phyloP scores from a whole-genome alignment of 2,329 filamentous ascomycete species.

The Arthrinium puccinioides region DNA sequence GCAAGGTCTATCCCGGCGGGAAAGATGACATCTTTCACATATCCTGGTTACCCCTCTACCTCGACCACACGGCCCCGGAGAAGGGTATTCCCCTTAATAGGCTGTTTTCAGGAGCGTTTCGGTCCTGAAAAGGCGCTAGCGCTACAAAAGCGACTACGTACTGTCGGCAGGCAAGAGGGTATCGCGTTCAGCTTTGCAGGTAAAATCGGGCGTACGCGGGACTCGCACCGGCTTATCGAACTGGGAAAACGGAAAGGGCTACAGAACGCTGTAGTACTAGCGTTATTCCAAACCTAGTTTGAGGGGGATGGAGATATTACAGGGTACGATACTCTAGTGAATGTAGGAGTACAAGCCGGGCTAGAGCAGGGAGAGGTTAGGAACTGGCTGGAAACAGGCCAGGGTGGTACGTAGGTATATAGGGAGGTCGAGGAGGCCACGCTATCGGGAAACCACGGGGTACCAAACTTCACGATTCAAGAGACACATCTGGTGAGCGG shows the following conservation, averaged over 20 bases:
- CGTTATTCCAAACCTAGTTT: neutral
- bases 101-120: slow-evolving; percentile 11
- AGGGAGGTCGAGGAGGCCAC: slow-evolving; percentile 11
- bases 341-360: neutral
- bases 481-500: slow-evolving; percentile 6
- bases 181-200: neutral
- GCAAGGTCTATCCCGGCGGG: slow-evolving; percentile 30
- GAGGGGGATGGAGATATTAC: neutral
- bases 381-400: slow-evolving; percentile 7
- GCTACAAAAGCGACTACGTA: neutral
- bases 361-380: neutral
- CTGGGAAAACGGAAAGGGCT: neutral
- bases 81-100: neutral
- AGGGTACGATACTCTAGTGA: neutral
- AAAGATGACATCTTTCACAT: slow-evolving; percentile 25
- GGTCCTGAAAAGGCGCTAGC: slow-evolving; percentile 11
- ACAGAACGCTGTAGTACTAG: neutral
- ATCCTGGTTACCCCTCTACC: slow-evolving; percentile 29
- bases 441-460: slow-evolving; percentile 7
- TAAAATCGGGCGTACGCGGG: neutral
- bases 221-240: neutral
- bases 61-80: slow-evolving; percentile 18
- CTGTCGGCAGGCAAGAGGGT: neutral
- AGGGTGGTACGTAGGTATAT: slow-evolving; percentile 12
- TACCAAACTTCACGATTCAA: slow-evolving; percentile 9